phyloP scores from a whole-genome alignment of 345 rosid species.

The Microcos paniculata region DNA sequence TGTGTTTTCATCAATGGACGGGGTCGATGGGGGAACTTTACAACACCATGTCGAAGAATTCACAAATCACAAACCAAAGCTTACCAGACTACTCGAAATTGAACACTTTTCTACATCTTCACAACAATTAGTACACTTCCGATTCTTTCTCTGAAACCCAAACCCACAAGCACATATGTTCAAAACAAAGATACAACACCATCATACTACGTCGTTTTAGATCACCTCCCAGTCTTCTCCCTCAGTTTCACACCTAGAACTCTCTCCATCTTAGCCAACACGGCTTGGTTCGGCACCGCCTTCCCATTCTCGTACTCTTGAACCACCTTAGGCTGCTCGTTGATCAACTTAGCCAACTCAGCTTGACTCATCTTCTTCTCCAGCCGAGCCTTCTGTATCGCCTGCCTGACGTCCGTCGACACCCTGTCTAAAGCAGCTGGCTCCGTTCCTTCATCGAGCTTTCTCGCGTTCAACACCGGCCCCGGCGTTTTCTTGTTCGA shows the following conservation, averaged over 20 bases:
- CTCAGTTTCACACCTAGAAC: constrained; percentile 75
- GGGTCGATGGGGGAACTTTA: background rate
- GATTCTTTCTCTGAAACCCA: background rate
- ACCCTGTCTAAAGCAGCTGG: constrained; percentile 62
- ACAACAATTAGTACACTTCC: background rate
- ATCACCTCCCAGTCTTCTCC: constrained; percentile 50
- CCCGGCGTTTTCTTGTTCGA: constrained; percentile 60
- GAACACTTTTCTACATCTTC: background rate
- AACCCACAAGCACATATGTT: background rate
- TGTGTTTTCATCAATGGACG: background rate
- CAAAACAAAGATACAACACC: background rate
- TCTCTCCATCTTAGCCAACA: constrained; percentile 81
- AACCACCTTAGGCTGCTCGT: constrained; percentile 73
- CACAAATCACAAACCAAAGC: background rate
- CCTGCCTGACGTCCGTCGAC: constrained; percentile 56
- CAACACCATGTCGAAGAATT: background rate
- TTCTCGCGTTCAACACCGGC: constrained; percentile 46
- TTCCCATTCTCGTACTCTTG: constrained; percentile 90
- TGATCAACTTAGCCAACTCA: constrained; percentile 74
- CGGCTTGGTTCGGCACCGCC: constrained; percentile 70
- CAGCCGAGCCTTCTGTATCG: constrained; percentile 65
- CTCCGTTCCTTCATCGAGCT: constrained; percentile 67
- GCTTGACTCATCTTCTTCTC: constrained; percentile 84
- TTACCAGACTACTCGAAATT: background rate
- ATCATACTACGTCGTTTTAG: background rate